phyloP scores from a whole-genome alignment of 192 early-diverging fungal species.

The Backusella sp. region DNA sequence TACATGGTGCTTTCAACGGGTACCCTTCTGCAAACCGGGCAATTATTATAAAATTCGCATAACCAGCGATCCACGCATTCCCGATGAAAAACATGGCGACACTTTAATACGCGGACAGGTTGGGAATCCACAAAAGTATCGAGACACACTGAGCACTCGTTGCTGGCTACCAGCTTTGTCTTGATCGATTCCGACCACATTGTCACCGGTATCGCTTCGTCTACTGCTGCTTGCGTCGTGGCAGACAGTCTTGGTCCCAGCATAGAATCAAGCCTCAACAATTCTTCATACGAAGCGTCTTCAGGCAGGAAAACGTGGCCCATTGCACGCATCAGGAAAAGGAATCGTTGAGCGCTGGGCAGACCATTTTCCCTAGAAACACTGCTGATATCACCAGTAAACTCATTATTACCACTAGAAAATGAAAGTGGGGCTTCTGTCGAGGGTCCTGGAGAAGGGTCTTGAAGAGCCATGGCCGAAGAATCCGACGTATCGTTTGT shows the following conservation, averaged over 20 bases:
- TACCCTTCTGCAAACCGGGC: slow-evolving; percentile 54
- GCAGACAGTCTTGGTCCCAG: slow-evolving; percentile 20
- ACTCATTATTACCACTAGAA: background rate
- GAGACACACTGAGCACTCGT: slow-evolving; percentile 50
- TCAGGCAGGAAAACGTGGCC: slow-evolving; percentile 2
- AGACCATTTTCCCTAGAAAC: too few species aligned
- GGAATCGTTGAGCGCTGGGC: background rate
- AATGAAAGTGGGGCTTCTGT: slow-evolving; percentile 8
- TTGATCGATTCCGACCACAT: slow-evolving; percentile 12
- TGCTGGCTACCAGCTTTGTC: slow-evolving; percentile 8
- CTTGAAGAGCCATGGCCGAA: background rate
- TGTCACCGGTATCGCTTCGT: slow-evolving; percentile 7
- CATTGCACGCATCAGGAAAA: background rate
- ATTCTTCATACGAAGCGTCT: slow-evolving; percentile 33
- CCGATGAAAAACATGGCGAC: slow-evolving; percentile 52
- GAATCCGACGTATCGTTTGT: background rate
- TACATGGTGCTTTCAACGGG: slow-evolving; percentile 24
- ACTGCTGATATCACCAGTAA: background rate
- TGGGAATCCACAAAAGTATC: slow-evolving; percentile 47
- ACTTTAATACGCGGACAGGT: slow-evolving; percentile 44
- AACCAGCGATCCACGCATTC: slow-evolving; percentile 58
- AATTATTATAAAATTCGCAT: slow-evolving; percentile 43
- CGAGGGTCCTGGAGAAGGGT: slow-evolving; percentile 2
- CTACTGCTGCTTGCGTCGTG: slow-evolving; percentile 18
- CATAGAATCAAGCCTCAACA: slow-evolving; percentile 12